These are phyloP conservation scores for Trichosporon sp. DNA, from an alignment of 1,284 basidiomycete genomes.

Conservation along the genomic window DNA sequence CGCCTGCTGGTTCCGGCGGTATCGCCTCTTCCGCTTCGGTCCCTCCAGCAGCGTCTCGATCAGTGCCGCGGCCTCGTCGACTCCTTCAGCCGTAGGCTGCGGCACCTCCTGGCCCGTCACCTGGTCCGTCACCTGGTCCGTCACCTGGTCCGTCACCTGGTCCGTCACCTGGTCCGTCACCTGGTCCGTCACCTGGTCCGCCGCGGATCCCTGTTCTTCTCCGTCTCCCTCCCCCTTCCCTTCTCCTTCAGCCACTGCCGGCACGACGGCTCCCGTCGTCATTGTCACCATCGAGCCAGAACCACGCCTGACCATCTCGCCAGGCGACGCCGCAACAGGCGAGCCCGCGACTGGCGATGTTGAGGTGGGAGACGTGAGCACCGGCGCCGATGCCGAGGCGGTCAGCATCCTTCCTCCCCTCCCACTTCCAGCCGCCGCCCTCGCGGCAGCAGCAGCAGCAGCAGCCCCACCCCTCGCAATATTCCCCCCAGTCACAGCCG, in stretches of 20 bases:
- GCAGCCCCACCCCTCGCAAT: too few species aligned
- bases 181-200: too few species aligned
- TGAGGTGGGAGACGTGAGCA: not conserved
- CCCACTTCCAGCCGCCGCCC: too few species aligned
- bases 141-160: too few species aligned
- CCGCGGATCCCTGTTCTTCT: too few species aligned
- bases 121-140: not conserved
- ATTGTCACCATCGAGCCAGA: not conserved
- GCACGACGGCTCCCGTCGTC: not conserved
- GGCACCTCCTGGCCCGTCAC: not conserved
- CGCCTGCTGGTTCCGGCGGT: not conserved
- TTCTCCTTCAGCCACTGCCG: not conserved
- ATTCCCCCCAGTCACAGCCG: too few species aligned
- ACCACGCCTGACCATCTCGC: not conserved
- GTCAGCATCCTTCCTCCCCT: not conserved
- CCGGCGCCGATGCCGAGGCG: not conserved
- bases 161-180: too few species aligned
- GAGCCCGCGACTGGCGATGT: too few species aligned
- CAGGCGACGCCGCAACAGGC: not conserved
- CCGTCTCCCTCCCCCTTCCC: too few species aligned
- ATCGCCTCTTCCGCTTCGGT: not conserved
- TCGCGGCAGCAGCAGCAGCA: not conserved
- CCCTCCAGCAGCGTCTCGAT: constrained; percentile 1
- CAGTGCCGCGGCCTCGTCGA: constrained; percentile 1
- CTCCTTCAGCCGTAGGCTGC: too few species aligned